Evolutionary conservation across 768 basidiomycete species (phyloP).

Genomic region (Dictyophora rubrovolvata): DNA sequence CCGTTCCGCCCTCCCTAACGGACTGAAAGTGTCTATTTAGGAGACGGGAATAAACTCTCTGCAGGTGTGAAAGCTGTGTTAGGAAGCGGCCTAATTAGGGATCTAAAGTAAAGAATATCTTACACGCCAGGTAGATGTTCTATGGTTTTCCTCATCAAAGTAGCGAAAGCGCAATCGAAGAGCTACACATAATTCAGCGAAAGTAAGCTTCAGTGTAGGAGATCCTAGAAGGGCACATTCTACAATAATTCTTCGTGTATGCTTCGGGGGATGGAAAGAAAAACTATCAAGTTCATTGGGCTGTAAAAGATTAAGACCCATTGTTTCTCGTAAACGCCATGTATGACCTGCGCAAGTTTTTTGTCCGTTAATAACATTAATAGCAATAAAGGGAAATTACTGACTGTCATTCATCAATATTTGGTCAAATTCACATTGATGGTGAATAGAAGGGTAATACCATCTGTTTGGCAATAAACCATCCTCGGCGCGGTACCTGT

Average conservation of each 20-base stretch:
- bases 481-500: neutral
- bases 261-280: neutral
- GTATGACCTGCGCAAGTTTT: neutral
- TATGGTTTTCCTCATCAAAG: neutral
- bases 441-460: neutral
- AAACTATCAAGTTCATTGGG: neutral
- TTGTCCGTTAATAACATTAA: too few species aligned
- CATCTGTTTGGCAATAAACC: neutral
- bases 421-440: neutral
- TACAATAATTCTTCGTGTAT: neutral
- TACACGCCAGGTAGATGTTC: neutral
- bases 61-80: neutral
- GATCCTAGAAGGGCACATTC: neutral
- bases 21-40: neutral
- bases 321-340: neutral
- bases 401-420: neutral
- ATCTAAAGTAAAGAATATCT: neutral
- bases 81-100: neutral
- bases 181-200: neutral
- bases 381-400: neutral
- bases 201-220: neutral
- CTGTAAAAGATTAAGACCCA: neutral
- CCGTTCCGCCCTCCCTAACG: neutral
- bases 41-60: neutral
- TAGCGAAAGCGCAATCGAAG: neutral